Percentiles rank a stretch among this genome's conserved stretches.
Conservation (phyloP, 2,329 filamentous ascomycete species). For the Sclerotinia sclerotiorum region DNA sequence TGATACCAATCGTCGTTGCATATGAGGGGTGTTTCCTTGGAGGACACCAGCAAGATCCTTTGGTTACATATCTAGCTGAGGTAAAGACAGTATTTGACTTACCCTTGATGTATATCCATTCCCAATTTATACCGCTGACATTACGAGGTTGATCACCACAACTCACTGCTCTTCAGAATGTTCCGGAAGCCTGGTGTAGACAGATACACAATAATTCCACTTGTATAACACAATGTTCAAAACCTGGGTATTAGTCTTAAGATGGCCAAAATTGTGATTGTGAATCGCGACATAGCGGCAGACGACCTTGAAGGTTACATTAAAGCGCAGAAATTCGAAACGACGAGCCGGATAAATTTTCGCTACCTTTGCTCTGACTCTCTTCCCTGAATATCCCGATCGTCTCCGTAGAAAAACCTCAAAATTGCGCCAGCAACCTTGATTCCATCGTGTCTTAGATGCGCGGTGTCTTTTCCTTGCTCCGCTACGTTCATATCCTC, state of each 20-base stretch:
- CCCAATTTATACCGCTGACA: neutral
- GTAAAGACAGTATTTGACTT: neutral
- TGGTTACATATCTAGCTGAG: neutral
- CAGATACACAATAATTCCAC: neutral
- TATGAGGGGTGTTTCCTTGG: neutral
- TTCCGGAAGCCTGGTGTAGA: neutral
- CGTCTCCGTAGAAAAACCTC: slow-evolving; percentile 55
- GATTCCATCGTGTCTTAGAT: slow-evolving; percentile 73
- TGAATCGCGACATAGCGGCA: no score
- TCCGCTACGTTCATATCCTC: slow-evolving; percentile 69
- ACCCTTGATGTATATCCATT: neutral
- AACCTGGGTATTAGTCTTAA: neutral
- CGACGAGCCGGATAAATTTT: neutral
- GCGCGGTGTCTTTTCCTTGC: slow-evolving; percentile 66
- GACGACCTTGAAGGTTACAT: no score
- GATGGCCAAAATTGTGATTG: neutral
- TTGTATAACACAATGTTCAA: neutral
- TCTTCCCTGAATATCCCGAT: slow-evolving; percentile 23
- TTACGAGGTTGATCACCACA: neutral
- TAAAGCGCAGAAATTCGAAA: no score
- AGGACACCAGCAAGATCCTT: neutral
- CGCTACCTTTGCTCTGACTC: neutral
- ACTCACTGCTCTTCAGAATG: neutral
- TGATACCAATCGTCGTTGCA: neutral
- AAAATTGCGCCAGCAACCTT: slow-evolving; percentile 71